Evolutionary conservation across 768 basidiomycete genomes (phyloP).

Genomic region (Daedaleopsis nitida): DNA sequence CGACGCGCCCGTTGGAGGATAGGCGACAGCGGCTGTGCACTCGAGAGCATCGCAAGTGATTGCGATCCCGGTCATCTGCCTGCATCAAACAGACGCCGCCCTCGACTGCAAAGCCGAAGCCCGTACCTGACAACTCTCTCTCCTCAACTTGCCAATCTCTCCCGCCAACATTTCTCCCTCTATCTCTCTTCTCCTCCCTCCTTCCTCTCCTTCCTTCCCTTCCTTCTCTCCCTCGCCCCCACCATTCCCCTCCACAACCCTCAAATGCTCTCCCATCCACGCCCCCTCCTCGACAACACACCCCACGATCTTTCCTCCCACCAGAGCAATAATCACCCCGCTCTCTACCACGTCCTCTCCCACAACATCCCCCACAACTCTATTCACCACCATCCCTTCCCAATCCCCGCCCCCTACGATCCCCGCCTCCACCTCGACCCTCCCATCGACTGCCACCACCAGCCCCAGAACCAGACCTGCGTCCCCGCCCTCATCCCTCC

Average conservation of each 20-base stretch:
- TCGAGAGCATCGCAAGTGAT: background rate
- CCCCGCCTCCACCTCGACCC: conserved; percentile 20
- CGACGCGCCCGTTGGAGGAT: background rate
- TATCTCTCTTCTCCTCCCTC: conserved; percentile 5
- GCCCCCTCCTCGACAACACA: conserved; percentile 27
- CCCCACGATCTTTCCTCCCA: conserved; percentile 38
- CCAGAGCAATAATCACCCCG: conserved; percentile 15
- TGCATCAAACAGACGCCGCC: conserved; percentile 2
- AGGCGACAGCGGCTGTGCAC: background rate
- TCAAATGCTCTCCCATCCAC: conserved; percentile 17
- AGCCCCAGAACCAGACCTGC: conserved; percentile 35
- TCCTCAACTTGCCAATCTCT: conserved; percentile 4
- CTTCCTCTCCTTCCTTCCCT: background rate
- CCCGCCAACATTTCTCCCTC: conserved; percentile 1
- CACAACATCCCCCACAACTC: conserved; percentile 25
- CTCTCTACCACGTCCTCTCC: conserved; percentile 25
- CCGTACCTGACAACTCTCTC: conserved; percentile 7
- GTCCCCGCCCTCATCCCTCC: conserved; percentile 51
- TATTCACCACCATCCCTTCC: conserved; percentile 17
- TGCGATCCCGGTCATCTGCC: background rate
- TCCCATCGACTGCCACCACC: conserved; percentile 11
- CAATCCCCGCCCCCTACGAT: conserved; percentile 22
- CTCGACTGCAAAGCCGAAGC: no score
- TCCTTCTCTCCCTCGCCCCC: conserved; percentile 5
- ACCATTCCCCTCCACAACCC: conserved; percentile 20